These are phyloP conservation scores for Protomyces inundatus DNA, from an alignment of 1,139 yeast genomes.

Conservation along the genomic window DNA sequence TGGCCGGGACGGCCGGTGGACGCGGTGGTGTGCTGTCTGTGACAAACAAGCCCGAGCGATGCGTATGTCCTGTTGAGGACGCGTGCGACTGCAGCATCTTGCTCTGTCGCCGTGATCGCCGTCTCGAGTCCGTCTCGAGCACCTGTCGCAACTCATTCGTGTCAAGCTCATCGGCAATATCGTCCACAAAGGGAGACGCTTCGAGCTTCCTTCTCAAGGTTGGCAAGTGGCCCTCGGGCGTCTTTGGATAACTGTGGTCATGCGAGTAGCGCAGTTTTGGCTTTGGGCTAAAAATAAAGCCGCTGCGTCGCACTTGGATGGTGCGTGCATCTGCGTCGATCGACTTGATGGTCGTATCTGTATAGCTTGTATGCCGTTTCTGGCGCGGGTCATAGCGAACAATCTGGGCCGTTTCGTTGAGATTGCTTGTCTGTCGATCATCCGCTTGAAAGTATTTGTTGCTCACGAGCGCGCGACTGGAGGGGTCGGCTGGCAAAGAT, in stretches of 20 bases:
- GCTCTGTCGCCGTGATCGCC: conserved; percentile 10
- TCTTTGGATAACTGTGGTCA: not conserved
- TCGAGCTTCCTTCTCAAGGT: conserved; percentile 2
- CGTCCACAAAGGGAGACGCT: conserved; percentile 16
- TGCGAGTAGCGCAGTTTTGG: conserved; percentile 12
- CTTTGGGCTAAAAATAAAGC: conserved; percentile 10
- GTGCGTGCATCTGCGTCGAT: conserved; percentile 13
- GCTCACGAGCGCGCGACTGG: too few species aligned
- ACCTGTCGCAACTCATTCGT: conserved; percentile 10
- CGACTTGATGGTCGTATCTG: conserved; percentile 12
- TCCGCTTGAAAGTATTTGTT: too few species aligned
- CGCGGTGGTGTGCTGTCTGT: not conserved
- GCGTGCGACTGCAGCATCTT: not conserved
- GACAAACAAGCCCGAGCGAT: not conserved
- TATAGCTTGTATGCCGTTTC: not conserved
- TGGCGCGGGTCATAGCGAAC: not conserved
- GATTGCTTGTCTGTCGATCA: too few species aligned
- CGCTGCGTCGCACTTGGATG: conserved; percentile 15
- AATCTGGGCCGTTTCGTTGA: not conserved
- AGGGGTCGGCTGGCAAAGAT: not conserved
- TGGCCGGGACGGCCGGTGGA: not conserved
- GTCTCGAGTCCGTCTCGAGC: conserved; percentile 16
- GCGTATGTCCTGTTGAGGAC: not conserved
- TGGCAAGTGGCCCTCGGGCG: conserved; percentile 21
- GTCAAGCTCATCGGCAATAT: conserved; percentile 21